Percentiles rank a stretch among this genome's conserved stretches.
Conservation (phyloP, 345 rosid species). For the Erucastrum elatum region DNA sequence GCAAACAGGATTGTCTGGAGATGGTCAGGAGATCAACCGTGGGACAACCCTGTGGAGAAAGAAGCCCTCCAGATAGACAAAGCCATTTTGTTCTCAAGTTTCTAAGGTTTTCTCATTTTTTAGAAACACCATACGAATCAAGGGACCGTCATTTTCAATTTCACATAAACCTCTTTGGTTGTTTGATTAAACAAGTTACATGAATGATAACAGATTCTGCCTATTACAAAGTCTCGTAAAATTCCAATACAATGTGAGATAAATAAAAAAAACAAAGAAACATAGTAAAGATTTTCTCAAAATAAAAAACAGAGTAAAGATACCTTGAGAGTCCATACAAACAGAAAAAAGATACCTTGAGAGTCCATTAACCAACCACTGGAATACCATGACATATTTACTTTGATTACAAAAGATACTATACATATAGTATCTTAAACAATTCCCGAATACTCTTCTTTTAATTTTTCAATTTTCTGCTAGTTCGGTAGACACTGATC, state of each 20-base stretch:
- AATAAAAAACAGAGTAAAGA: slow-evolving; percentile 15
- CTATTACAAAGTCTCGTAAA: slow-evolving; percentile 26
- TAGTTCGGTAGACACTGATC: no score
- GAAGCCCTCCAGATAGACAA: slow-evolving; percentile 50
- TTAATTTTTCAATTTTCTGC: no score
- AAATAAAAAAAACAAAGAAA: background rate
- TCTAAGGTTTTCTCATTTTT: background rate
- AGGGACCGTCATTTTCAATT: background rate
- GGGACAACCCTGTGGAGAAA: slow-evolving; percentile 86
- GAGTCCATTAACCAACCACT: no score
- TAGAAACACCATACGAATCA: background rate
- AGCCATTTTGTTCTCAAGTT: background rate
- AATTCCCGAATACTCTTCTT: no score
- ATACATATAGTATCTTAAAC: no score
- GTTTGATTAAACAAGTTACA: slow-evolving; percentile 28
- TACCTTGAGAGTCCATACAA: background rate
- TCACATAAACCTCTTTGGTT: slow-evolving; percentile 21
- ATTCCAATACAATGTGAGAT: slow-evolving; percentile 11
- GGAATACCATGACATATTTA: no score
- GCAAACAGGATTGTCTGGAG: slow-evolving; percentile 48
- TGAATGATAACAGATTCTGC: slow-evolving; percentile 26
- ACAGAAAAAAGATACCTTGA: no score
- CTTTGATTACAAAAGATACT: no score
- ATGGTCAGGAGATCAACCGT: slow-evolving; percentile 82
- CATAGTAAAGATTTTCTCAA: no score